These are phyloP conservation scores for Melampsora larici-populina DNA, from an alignment of 1,284 basidiomycete genomes.

Conservation along the genomic window DNA sequence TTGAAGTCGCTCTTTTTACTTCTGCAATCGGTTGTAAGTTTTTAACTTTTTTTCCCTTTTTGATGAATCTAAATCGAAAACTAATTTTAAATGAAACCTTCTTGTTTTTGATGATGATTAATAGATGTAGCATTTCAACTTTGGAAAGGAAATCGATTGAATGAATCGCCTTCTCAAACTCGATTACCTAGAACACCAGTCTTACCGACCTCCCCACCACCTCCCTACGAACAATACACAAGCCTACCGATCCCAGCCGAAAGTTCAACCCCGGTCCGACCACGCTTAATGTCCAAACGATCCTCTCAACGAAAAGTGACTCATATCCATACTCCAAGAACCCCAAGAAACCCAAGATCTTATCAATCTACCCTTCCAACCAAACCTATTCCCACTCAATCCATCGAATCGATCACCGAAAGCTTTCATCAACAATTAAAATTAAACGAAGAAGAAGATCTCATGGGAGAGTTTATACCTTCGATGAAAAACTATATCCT, in stretches of 20 bases:
- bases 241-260: not conserved
- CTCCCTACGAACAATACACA: constrained; percentile 25
- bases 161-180: not conserved
- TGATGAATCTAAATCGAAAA: too few species aligned
- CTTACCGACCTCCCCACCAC: constrained; percentile 11
- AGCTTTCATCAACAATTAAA: not conserved
- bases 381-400: not conserved
- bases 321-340: constrained; percentile 4
- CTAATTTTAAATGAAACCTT: too few species aligned
- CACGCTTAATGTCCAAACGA: not conserved
- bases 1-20: constrained; percentile 21
- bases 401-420: not conserved
- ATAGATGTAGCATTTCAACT: constrained; percentile 38
- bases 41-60: not conserved
- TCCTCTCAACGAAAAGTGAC: not conserved
- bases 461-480: constrained; percentile 33
- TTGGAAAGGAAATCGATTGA: constrained; percentile 28
- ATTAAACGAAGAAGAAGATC: not conserved
- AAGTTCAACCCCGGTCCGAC: not conserved
- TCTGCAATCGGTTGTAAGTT: constrained; percentile 35
- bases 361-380: not conserved
- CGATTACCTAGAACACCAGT: not conserved
- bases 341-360: not conserved
- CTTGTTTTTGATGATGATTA: too few species aligned
- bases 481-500: constrained; percentile 17